Evolutionary conservation across 306 rosid species (phyloP), one percentile per base, ranked within the genome.

Genomic region (Cucurbita maxima): DNA sequence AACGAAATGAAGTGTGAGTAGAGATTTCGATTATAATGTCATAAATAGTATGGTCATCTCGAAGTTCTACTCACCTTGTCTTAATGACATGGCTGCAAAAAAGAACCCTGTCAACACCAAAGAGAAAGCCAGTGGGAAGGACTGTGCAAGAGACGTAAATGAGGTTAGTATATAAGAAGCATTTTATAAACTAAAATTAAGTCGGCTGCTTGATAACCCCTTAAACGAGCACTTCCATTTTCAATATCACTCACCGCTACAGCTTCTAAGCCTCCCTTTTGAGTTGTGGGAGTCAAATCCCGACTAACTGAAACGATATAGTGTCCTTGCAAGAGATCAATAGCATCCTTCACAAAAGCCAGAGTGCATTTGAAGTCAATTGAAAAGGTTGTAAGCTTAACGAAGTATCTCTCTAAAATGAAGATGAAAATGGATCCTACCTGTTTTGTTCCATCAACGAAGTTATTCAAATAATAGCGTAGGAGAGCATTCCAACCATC

Each of bases 261-360:
- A 79, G 97, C 86, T 87, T 94, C 97, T 78, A 94, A 81, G 81
- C 99, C 96, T 78, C 88, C 87, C 84, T 86, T 94, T 81, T 84
- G 89, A 69, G 95, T 80, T 54, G 91, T 36, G 58, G 87, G 83
- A 61, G 90, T 80, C 71, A 84, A 73, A 79, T 94, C 97, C 79
- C 89, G 82, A 81, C 87, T 60, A 75, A 86, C 92, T 1, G 96
- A 89, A 82, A 88, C 96, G 60, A 94, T 94, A 82, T 89, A 94
- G 86, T 94, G 92, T 81, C 99, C 99, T 85, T 94, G 97, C 79
- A 91, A 74, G 76, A 94, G 99, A 88, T 94, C 99, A 82, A 89
- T 94, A 76, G 97, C 92, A 76, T 94, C 99, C 99, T 94, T 81
- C 84, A 78, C 60, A 71, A 47, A 66, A 38, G 52, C 55, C 76